phyloP scores from a whole-genome alignment of 352 stramenopile species.

The Phytopythium vexans region DNA sequence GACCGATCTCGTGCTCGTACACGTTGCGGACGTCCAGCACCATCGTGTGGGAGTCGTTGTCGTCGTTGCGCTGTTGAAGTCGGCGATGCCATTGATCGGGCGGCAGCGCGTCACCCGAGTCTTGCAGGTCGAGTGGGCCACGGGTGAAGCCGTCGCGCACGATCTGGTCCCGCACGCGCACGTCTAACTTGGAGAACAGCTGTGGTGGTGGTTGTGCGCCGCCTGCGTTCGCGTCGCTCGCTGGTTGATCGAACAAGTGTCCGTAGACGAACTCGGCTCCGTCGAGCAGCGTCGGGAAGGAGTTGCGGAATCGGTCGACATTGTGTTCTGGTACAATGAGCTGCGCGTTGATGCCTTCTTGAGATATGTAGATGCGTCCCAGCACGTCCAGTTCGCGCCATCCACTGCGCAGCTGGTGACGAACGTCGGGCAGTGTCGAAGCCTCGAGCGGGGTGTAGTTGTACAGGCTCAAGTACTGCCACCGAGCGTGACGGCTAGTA shows the following conservation, averaged over 20 bases:
- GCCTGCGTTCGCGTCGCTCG: too few relatives aligned
- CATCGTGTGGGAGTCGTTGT: constrained; percentile 17
- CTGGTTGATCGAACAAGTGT: too few relatives aligned
- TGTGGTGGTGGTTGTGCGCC: too few relatives aligned
- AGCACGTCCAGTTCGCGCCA: constrained; percentile 49
- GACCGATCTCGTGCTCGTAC: constrained; percentile 55
- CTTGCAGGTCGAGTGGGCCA: constrained; percentile 19
- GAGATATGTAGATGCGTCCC: constrained; percentile 87
- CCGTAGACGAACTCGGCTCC: too few relatives aligned
- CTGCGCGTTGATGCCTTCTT: constrained; percentile 93
- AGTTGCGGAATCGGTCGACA: too few relatives aligned
- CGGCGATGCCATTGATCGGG: constrained; percentile 37
- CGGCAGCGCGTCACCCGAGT: constrained; percentile 15
- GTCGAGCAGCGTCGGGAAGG: too few relatives aligned
- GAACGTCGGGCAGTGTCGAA: constrained; percentile 23
- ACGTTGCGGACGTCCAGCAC: constrained; percentile 53
- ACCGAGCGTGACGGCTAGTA: too few relatives aligned
- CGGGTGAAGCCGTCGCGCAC: constrained; percentile 80
- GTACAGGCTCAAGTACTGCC: constrained; percentile 48
- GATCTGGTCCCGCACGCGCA: constrained; percentile 88
- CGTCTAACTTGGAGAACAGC: constrained; percentile 74
- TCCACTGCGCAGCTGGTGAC: constrained; percentile 16
- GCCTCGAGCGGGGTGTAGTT: constrained; percentile 36
- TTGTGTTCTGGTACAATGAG: constrained; percentile 89
- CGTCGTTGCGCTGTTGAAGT: constrained; percentile 26